Base-by-base conservation (phyloP, 352 stramenopile species). In the Globisporangium splendens region DNA sequence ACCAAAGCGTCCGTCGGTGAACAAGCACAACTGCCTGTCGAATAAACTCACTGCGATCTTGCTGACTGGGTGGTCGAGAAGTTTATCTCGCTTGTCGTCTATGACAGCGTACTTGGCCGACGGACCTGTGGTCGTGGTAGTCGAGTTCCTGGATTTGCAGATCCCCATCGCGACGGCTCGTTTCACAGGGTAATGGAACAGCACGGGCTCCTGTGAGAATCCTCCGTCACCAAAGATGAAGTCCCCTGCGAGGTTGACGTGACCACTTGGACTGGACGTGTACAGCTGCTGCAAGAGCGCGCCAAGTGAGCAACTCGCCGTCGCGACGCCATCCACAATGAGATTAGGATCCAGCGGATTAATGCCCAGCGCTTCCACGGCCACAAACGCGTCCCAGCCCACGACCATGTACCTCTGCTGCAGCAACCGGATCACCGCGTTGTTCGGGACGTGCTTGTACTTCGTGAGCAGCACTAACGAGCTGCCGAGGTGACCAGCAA, bases 211-310 rank as follows among this genome's bases (percentile, higher is more conserved):
- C 5, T 31, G 24, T 5, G 24, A 31, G 24, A 31, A 31, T 31
- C 24, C 24, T 2, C 24, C 24, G 24, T 31, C 24, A 31, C 24
- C 24, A 5, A 31, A 31, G 24, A 31, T 31, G 24, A 31, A 31
- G 5, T 31, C 24, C 5, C 24, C 24, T 5, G 24, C 24, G 24
- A 31, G 24, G 24, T 31, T 31, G 24, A 31, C 24, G 24, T 31
- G 24, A 5, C 24, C 24, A 38, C 78, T 88, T 3, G 75, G 72
- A 4, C 73, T 72, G 0, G 72, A 86, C 41, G 66, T 52, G 21
- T 82, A 86, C 41, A 88, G 47, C 51, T 76, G 62, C 44, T 85
- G 75, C 1, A 86, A 50, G 14, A 88, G 12, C 8, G 61, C 67
- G 0, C 75, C 78, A 4, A 85, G 46, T 4, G 66, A 70, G 10